Evolutionary conservation across 768 basidiomycete species (phyloP), one percentile per base, ranked within the genome.

Genomic region (Hemileccinum impolitum): DNA sequence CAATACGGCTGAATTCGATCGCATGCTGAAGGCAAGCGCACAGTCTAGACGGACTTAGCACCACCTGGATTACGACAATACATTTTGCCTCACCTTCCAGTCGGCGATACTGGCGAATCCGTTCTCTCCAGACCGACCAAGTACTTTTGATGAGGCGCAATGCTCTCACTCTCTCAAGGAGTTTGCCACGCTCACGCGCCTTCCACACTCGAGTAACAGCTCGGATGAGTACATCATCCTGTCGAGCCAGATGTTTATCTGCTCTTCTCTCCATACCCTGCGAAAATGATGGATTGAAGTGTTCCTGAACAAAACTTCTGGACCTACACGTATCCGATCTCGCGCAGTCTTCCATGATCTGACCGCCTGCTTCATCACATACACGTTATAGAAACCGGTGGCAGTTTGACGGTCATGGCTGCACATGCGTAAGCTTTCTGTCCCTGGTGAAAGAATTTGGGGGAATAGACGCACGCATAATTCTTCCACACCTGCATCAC

Each of bases 161-260:
- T 5, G 68, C 63, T 45, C 71, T 75, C 31, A 82, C 78, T 39
- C 77, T 74, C 48, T 78, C 78, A 11, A 88, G 70, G 25, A 82
- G 70, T 43, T 66, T 71, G 26, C 82, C 83, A 9, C 82, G 77
- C 57, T 85, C 84, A 34, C 77, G 78, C 18, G 86, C 82, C 56
- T 77, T 84, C 85, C 86, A 85, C 4, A 87, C 76, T 40, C 81
- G 72, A 57, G 75, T 66, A 39, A 84, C 69, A 25, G 81, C 85
- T 39, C 77, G 75, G 26, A 87, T 50, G 18, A 86, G 72, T 13
- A 82, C 69, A 45, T 71, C 72, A 47, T 87, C 80, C 58, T 80
- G 82, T 38, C 81, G 73, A 39, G 70, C 69, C 12, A 80, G 47
- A 58, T 83, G 76, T 48, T 80, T 85, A 49, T 70, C 65, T 11